Percentiles rank a stretch among this genome's conserved stretches.
Evolutionary conservation across 257 asterid genomes (phyloP).

Genomic region (Henckelia pumila): DNA sequence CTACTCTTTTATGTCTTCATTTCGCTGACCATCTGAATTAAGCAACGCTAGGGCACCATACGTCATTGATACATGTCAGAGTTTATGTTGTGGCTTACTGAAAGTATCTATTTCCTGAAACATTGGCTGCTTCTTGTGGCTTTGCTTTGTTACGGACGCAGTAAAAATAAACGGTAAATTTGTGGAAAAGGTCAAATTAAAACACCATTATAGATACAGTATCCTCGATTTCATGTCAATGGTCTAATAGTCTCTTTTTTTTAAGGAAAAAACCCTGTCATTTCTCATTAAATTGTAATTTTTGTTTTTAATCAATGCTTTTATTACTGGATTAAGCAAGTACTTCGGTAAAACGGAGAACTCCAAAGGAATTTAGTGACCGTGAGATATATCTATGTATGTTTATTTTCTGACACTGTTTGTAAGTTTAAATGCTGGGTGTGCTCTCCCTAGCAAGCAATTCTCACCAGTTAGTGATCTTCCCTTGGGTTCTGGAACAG

Average conservation of each 20-base stretch:
- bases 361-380: not conserved
- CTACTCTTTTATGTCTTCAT: too few relatives aligned
- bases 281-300: not conserved
- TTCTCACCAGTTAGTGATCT: not conserved
- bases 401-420: not conserved
- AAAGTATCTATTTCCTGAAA: not conserved
- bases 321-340: too few relatives aligned
- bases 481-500: not conserved
- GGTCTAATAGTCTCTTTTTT: not conserved
- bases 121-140: not conserved
- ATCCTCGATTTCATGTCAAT: not conserved
- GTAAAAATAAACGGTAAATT: not conserved
- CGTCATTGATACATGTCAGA: too few relatives aligned
- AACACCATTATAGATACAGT: not conserved
- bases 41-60: not conserved
- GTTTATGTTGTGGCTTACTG: not conserved
- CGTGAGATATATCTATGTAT: not conserved
- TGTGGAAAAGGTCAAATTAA: too few relatives aligned
- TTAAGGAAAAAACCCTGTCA: not conserved
- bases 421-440: not conserved
- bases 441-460: not conserved
- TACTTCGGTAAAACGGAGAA: not conserved
- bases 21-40: not conserved
- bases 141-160: not conserved
- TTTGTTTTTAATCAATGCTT: not conserved